Percentiles rank a stretch among this genome's conserved stretches.
Conservation (phyloP, 192 early-diverging fungal species). For the Linderina pennispora region DNA sequence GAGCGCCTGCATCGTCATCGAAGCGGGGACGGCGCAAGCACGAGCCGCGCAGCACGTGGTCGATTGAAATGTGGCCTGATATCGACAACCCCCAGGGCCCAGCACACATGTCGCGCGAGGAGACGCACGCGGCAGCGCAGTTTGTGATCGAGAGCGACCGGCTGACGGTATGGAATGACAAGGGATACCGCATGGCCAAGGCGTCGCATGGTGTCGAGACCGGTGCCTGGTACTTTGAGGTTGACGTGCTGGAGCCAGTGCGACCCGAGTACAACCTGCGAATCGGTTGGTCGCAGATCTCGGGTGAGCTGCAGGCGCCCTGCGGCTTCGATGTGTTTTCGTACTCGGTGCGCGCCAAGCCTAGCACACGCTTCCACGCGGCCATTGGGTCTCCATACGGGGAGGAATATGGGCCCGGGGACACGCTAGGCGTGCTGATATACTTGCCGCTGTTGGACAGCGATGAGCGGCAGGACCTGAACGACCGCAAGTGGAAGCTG, state of each 20-base stretch:
- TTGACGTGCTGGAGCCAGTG: slow-evolving; percentile 43
- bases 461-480: slow-evolving; percentile 42
- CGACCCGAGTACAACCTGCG: slow-evolving; percentile 55
- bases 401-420: slow-evolving; percentile 30
- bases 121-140: slow-evolving; percentile 63
- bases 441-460: slow-evolving; percentile 38
- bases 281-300: slow-evolving; percentile 74
- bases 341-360: slow-evolving; percentile 61
- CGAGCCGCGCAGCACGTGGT: slow-evolving; percentile 33
- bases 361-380: slow-evolving; percentile 63
- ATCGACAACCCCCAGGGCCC: slow-evolving; percentile 55
- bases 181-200: slow-evolving; percentile 73
- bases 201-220: slow-evolving; percentile 67
- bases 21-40: slow-evolving; percentile 32
- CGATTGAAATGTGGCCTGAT: slow-evolving; percentile 60
- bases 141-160: slow-evolving; percentile 55
- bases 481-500: slow-evolving; percentile 41
- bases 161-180: slow-evolving; percentile 58
- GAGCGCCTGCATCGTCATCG: slow-evolving; percentile 3
- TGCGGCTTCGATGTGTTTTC: slow-evolving; percentile 70
- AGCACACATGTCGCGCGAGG: slow-evolving; percentile 50
- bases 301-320: slow-evolving; percentile 68
- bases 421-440: slow-evolving; percentile 46
- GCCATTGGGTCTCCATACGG: slow-evolving; percentile 44
- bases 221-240: slow-evolving; percentile 73